These are phyloP conservation scores for Chrysosporium queenslandicum DNA, from an alignment of 2,329 filamentous ascomycete species.

Conservation along the genomic window DNA sequence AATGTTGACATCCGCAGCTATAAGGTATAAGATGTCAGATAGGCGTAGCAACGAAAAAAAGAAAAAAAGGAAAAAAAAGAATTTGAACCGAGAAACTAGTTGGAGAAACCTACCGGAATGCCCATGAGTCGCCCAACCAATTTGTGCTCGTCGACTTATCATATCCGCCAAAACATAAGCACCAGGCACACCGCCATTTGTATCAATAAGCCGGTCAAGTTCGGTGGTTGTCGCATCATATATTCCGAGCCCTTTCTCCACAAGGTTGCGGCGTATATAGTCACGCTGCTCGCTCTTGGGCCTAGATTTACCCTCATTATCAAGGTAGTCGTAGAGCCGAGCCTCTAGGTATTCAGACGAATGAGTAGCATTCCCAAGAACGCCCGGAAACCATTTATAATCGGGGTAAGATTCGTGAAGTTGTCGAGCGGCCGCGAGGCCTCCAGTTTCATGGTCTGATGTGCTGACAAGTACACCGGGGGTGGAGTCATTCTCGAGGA, in stretches of 20 bases:
- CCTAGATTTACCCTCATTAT: conserved; percentile 27
- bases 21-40: conserved; percentile 16
- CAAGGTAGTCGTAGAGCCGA: conserved; percentile 53
- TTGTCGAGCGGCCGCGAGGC: conserved; percentile 70
- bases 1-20: conserved; percentile 87
- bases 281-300: conserved; percentile 41
- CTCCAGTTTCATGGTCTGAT: conserved; percentile 93
- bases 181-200: conserved; percentile 44
- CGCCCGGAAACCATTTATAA: conserved; percentile 71
- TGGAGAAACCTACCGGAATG: conserved; percentile 50
- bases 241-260: conserved; percentile 66
- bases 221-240: conserved; percentile 61
- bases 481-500: conserved; percentile 64
- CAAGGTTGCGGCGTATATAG: conserved; percentile 59
- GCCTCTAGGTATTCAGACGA: conserved; percentile 60
- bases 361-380: conserved; percentile 68
- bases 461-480: conserved; percentile 72
- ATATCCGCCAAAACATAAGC: conserved; percentile 67
- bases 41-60: not conserved
- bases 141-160: conserved; percentile 73
- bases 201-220: conserved; percentile 53
- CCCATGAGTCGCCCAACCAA: conserved; percentile 91
- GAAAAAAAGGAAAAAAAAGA: not conserved
- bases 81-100: not conserved
- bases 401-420: conserved; percentile 53